Conservation (phyloP, 352 stramenopile species). For the Phytophthora megakarya region DNA sequence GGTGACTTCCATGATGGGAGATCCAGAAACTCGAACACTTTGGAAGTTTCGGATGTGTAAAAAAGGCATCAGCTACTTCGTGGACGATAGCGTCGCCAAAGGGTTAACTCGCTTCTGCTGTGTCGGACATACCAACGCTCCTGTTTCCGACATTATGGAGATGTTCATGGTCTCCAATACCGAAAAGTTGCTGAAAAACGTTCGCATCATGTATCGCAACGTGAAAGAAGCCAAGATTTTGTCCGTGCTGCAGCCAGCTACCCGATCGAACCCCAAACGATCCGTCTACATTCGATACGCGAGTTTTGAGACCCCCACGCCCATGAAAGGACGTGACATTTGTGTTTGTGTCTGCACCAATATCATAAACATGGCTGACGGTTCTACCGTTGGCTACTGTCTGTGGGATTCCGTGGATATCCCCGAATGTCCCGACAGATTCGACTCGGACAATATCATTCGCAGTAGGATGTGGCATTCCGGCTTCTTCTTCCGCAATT, state of each 20-base stretch:
- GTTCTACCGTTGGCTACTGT: slow-evolving; percentile 62
- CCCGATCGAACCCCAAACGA: slow-evolving; percentile 25
- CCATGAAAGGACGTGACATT: slow-evolving; percentile 46
- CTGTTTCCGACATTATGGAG: slow-evolving; percentile 49
- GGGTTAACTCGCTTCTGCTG: slow-evolving; percentile 56
- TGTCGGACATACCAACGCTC: slow-evolving; percentile 43
- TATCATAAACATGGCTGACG: slow-evolving; percentile 19
- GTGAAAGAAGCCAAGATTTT: slow-evolving; percentile 54
- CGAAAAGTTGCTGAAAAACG: slow-evolving; percentile 50
- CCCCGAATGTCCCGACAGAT: slow-evolving; percentile 38
- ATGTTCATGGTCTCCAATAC: slow-evolving; percentile 53
- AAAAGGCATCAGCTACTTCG: slow-evolving; percentile 51
- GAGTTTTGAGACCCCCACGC: slow-evolving; percentile 43
- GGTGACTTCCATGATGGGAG: slow-evolving; percentile 32
- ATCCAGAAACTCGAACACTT: slow-evolving; percentile 13
- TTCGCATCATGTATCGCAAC: slow-evolving; percentile 54
- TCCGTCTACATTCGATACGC: slow-evolving; percentile 46
- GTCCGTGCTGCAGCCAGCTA: slow-evolving; percentile 39
- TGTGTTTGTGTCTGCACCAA: slow-evolving; percentile 42
- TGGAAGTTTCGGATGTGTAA: slow-evolving; percentile 44
- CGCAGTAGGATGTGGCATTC: slow-evolving; percentile 49
- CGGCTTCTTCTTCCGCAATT: slow-evolving; percentile 53
- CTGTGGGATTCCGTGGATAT: slow-evolving; percentile 61
- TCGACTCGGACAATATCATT: slow-evolving; percentile 35
- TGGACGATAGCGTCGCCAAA: slow-evolving; percentile 47